A percentile compares a stretch with the other conserved stretches of the same genome.
Conservation (phyloP, 257 asterid genomes). For the Asclepias syriaca region DNA sequence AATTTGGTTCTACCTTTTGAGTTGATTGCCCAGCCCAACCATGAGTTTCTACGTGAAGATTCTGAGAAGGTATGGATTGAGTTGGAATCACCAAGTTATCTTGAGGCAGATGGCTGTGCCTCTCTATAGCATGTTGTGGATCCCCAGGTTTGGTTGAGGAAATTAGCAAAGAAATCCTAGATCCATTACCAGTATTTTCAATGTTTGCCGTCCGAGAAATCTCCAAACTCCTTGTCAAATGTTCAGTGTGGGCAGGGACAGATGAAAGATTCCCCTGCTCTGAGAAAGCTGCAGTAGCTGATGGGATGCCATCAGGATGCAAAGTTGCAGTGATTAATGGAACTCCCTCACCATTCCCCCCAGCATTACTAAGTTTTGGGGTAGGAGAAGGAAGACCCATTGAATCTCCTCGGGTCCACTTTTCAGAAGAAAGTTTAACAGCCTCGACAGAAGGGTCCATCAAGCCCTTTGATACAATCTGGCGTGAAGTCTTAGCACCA, state of each 20-base stretch:
- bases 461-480: conserved; percentile 18
- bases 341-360: conserved; percentile 34
- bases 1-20: conserved; percentile 27
- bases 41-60: conserved; percentile 37
- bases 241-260: conserved; percentile 38
- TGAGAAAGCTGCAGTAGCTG: conserved; percentile 45
- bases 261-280: conserved; percentile 33
- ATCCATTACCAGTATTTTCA: conserved; percentile 33
- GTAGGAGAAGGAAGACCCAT: conserved; percentile 76
- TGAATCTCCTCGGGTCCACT: conserved; percentile 42
- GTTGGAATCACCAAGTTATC: conserved; percentile 26
- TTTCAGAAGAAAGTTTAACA: conserved; percentile 35
- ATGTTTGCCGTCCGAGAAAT: conserved; percentile 47
- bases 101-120: conserved; percentile 33
- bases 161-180: conserved; percentile 30
- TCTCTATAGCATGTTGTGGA: conserved; percentile 34
- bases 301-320: conserved; percentile 32
- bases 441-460: conserved; percentile 22
- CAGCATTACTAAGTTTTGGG: conserved; percentile 46
- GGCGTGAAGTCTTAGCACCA: conserved; percentile 19
- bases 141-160: conserved; percentile 32
- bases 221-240: conserved; percentile 17
- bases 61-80: conserved; percentile 43
- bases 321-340: conserved; percentile 29
- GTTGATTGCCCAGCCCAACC: conserved; percentile 30